Evolutionary conservation across 179 eudicot genomes (phyloP), one percentile per base, ranked within the genome.

Genomic region (Sideroxylon spinosum): DNA sequence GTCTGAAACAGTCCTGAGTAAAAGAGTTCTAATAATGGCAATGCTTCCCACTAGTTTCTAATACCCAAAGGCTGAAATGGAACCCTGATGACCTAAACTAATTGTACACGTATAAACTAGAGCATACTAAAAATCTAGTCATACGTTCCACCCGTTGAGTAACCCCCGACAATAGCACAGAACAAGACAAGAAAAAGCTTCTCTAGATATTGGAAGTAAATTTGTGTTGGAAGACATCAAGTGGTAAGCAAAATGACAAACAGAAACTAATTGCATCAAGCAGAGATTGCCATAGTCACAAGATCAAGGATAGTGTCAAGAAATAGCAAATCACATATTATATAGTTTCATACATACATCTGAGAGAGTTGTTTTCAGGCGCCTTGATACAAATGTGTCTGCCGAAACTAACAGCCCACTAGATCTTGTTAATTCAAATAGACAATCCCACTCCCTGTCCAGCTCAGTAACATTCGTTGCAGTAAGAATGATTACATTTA

Each of bases 401-500:
- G 87, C 32, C 85, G 83, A 72, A 70, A 55, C 79, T 37, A 89
- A 80, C 32, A 85, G 81, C 70, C 88, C 87, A 66, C 78, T 81
- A 72, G 91, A 85, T 63, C 75, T 83, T 68, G 88, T 82, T 57
- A 89, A 79, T 76, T 90, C 92, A 79, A 89, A 86, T 75, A 95
- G 84, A 85, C 91, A 91, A 78, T 89, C 81, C 99, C 99, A 95
- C 84, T 93, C 90, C 67, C 71, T 72, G 67, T 92, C 88, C 80
- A 95, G 86, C 88, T 95, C 98, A 65, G 74, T 68, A 80, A 84
- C 82, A 86, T 93, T 95, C 32, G 98, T 90, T 61, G 99, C 91
- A 77, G 87, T 83, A 14, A 93, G 87, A 76, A 90, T 79, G 12
- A 92, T 86, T 46, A 93, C 98, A 86, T 95, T 95, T 65, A 82